Evolutionary conservation across 805 yeast species (phyloP).

Genomic region (Sugiyamaella lignohabitans): DNA sequence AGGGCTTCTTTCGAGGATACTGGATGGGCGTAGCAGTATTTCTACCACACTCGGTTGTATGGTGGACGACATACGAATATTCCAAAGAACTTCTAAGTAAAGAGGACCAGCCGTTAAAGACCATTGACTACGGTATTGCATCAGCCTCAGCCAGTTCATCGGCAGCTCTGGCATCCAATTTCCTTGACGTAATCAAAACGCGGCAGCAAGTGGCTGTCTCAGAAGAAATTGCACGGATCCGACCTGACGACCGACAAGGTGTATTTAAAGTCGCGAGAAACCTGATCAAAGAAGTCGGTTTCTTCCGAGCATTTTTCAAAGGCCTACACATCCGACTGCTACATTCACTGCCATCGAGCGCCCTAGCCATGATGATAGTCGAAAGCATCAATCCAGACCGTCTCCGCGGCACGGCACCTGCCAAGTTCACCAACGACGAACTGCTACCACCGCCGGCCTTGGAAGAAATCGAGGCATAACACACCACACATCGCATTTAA

Average conservation of each 20-base stretch:
- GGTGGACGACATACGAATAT: conserved; percentile 35
- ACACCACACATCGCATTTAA: too few relatives aligned
- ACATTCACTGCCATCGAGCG: conserved; percentile 36
- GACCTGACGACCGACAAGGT: conserved; percentile 35
- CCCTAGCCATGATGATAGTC: conserved; percentile 37
- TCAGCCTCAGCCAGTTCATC: conserved; percentile 34
- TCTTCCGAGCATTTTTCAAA: conserved; percentile 30
- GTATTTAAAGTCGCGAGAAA: conserved; percentile 31
- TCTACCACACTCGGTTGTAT: conserved; percentile 37
- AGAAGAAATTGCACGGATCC: conserved; percentile 31
- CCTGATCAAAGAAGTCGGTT: conserved; percentile 34
- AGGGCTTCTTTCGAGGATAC: conserved; percentile 75
- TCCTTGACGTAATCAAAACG: conserved; percentile 39
- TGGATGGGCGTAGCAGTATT: conserved; percentile 40
- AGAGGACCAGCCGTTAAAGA: conserved; percentile 13
- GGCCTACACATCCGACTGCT: conserved; percentile 35
- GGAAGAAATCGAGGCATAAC: too few relatives aligned
- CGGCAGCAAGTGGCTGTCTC: conserved; percentile 39
- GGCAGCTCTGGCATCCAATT: conserved; percentile 34
- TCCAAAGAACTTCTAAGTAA: conserved; percentile 2
- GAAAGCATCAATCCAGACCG: conserved; percentile 35
- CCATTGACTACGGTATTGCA: conserved; percentile 27
- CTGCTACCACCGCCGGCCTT: too few relatives aligned
- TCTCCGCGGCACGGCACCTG: background rate
- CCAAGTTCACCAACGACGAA: background rate